Conservation (phyloP, 2,329 filamentous ascomycete genomes). For the Zopfia rhizophila region DNA sequence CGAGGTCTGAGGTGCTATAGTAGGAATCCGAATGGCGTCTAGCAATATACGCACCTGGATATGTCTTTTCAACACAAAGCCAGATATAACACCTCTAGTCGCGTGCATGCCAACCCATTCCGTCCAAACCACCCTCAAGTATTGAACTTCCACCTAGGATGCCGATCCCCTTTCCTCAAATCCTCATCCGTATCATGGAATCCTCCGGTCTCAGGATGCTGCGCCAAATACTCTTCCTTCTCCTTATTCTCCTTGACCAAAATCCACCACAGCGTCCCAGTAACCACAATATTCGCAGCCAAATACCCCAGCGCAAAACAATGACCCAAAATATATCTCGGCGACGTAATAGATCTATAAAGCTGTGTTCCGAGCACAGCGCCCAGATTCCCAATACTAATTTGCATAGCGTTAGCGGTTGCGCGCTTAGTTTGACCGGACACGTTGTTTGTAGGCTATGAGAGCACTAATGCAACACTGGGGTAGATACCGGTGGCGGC, state of each 20-base stretch:
- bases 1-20: too few relatives aligned
- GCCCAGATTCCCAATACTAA: conserved; percentile 61
- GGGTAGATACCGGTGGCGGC: conserved; percentile 53
- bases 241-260: conserved; percentile 43
- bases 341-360: conserved; percentile 46
- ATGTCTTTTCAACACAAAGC: too few relatives aligned
- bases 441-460: conserved; percentile 65
- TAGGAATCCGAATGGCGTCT: too few relatives aligned
- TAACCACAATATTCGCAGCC: conserved; percentile 43
- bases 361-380: conserved; percentile 52
- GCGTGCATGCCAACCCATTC: neutral
- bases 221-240: conserved; percentile 36
- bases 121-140: conserved; percentile 20
- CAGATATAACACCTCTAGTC: too few relatives aligned
- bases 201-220: conserved; percentile 36
- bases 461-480: conserved; percentile 53
- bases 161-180: conserved; percentile 42
- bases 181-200: conserved; percentile 46
- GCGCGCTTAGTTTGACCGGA: conserved; percentile 65
- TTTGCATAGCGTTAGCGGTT: conserved; percentile 61
- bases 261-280: conserved; percentile 40
- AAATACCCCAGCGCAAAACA: conserved; percentile 49
- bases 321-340: conserved; percentile 49
- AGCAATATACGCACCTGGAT: too few relatives aligned
- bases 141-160: conserved; percentile 51